phyloP scores from a whole-genome alignment of 176 grass and related monocot species.

The Carex myosuroides region DNA sequence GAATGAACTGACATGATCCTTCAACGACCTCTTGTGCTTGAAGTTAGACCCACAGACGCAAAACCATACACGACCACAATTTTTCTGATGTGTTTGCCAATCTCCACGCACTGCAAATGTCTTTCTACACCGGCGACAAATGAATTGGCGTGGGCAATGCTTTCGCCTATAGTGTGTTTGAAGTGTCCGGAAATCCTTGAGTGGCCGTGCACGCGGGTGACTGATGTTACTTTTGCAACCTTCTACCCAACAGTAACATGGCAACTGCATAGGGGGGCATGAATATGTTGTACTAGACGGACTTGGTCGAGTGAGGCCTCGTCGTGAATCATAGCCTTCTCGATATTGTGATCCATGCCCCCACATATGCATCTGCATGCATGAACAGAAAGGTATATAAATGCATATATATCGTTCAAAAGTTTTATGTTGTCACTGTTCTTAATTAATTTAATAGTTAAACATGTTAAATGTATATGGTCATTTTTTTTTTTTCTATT shows the following conservation, averaged over 20 bases:
- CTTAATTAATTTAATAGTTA: not conserved
- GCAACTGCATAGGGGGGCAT: slow-evolving; percentile 46
- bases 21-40: slow-evolving; percentile 91
- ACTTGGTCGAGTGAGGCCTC: slow-evolving; percentile 25
- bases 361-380: slow-evolving; percentile 93
- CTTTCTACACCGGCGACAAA: slow-evolving; percentile 72
- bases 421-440: not conserved
- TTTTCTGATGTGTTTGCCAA: slow-evolving; percentile 94
- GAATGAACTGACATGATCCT: slow-evolving; percentile 83
- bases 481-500: not conserved
- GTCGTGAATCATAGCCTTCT: slow-evolving; percentile 58
- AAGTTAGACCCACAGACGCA: slow-evolving; percentile 91
- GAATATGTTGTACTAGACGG: slow-evolving; percentile 18
- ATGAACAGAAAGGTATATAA: not conserved
- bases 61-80: slow-evolving; percentile 88
- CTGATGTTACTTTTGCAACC: slow-evolving; percentile 79
- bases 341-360: slow-evolving; percentile 89
- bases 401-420: too few relatives aligned
- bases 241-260: slow-evolving; percentile 89
- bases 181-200: slow-evolving; percentile 90
- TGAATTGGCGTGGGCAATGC: slow-evolving; percentile 67
- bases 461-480: not conserved
- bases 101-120: slow-evolving; percentile 79
- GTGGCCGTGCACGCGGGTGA: slow-evolving; percentile 57
- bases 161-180: slow-evolving; percentile 85